Conservation (phyloP, 192 early-diverging fungal genomes). For the Coemansia sp. region DNA sequence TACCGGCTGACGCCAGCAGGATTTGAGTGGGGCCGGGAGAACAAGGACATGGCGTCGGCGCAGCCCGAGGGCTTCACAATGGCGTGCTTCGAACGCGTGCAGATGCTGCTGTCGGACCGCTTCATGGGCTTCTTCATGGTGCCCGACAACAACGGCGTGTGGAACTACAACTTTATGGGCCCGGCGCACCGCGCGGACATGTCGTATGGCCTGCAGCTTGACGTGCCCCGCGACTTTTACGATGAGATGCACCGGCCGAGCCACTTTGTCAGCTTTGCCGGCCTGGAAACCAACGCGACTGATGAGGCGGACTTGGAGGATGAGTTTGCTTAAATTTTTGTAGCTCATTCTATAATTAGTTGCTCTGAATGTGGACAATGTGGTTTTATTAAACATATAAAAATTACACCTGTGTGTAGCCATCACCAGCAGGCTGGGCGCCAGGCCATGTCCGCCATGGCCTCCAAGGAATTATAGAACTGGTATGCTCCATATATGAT, state of each 20-base stretch:
- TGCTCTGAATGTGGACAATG: no score
- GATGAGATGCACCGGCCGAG: conserved; percentile 93
- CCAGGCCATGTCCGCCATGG: no score
- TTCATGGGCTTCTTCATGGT: conserved; percentile 99
- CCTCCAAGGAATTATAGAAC: no score
- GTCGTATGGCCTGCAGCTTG: conserved; percentile 87
- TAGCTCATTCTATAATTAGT: no score
- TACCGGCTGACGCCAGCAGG: no score
- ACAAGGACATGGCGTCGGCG: conserved; percentile 78
- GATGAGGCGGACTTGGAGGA: conserved; percentile 49
- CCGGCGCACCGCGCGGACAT: conserved; percentile 88
- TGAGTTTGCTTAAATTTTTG: conserved; percentile 43
- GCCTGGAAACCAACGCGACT: conserved; percentile 52
- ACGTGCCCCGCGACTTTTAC: conserved; percentile 96
- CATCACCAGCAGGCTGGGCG: no score
- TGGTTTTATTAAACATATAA: no score
- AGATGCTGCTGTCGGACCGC: conserved; percentile 93
- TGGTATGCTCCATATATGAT: no score
- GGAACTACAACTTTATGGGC: conserved; percentile 99
- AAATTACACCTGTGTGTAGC: no score
- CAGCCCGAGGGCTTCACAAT: conserved; percentile 86
- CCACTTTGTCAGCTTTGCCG: conserved; percentile 92
- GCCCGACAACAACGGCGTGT: conserved; percentile 85
- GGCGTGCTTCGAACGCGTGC: conserved; percentile 92
- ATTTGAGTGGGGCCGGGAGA: conserved; percentile 95